phyloP scores from a whole-genome alignment of 2,329 filamentous ascomycete genomes.

The Epichloe glyceriae region DNA sequence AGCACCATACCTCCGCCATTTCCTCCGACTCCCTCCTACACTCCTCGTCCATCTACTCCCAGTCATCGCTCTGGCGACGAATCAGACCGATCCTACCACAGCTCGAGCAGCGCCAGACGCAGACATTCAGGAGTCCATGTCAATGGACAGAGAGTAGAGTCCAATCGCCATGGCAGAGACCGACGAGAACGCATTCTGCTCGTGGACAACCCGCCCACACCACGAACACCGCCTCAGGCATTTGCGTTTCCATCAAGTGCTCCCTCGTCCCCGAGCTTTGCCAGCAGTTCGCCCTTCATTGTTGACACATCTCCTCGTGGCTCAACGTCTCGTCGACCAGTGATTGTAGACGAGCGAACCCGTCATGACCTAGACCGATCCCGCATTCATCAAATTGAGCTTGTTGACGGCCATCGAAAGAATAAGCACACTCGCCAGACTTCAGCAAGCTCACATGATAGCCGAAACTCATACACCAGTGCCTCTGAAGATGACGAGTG shows the following conservation, averaged over 20 bases:
- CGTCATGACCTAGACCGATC: slow-evolving; percentile 9
- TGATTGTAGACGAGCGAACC: slow-evolving; percentile 26
- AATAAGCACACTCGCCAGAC: slow-evolving; percentile 6
- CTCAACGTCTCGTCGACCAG: slow-evolving; percentile 17
- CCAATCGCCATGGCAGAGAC: slow-evolving; percentile 18
- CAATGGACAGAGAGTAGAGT: slow-evolving; percentile 24
- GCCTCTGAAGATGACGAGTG: slow-evolving; percentile 16
- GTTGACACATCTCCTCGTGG: slow-evolving; percentile 13
- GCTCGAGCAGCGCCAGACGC: slow-evolving; percentile 18
- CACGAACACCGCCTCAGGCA: slow-evolving; percentile 32
- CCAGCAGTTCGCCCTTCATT: slow-evolving; percentile 13
- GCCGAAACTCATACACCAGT: slow-evolving; percentile 17
- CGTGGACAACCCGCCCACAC: slow-evolving; percentile 31
- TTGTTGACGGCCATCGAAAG: slow-evolving; percentile 17
- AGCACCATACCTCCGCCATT: slow-evolving; percentile 15
- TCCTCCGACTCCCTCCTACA: slow-evolving; percentile 29
- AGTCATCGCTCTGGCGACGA: slow-evolving; percentile 25
- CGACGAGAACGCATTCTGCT: slow-evolving; percentile 30
- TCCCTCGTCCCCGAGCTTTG: slow-evolving; percentile 23
- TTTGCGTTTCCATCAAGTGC: slow-evolving; percentile 27
- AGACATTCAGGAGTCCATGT: slow-evolving; percentile 24
- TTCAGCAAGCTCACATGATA: slow-evolving; percentile 23
- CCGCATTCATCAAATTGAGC: slow-evolving; percentile 25
- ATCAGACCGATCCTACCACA: slow-evolving; percentile 22
- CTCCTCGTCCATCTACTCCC: slow-evolving; percentile 17